A percentile compares a stretch with the other conserved stretches of the same genome.
These are phyloP conservation scores for Silybum marianum DNA, from an alignment of 129 eudicot species.

Conservation along the genomic window DNA sequence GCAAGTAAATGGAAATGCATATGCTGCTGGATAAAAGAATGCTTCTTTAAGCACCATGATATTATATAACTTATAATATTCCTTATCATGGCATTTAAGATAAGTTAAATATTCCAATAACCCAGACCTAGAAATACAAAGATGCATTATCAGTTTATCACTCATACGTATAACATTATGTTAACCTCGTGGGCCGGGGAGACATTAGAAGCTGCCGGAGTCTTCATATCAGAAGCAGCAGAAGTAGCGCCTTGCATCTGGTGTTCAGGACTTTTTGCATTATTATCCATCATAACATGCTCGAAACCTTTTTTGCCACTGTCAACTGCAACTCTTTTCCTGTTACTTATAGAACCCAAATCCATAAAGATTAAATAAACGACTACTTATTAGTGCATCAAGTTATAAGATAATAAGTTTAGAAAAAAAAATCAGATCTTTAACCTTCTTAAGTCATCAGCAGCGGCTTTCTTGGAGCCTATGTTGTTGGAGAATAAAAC, in stretches of 20 bases:
- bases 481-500: slow-evolving; percentile 64
- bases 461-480: slow-evolving; percentile 32
- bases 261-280: slow-evolving; percentile 48
- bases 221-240: slow-evolving; percentile 42
- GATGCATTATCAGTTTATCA: background rate
- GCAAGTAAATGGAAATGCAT: too few relatives aligned
- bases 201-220: slow-evolving; percentile 42
- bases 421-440: background rate
- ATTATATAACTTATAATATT: background rate
- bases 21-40: too few relatives aligned
- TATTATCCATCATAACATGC: slow-evolving; percentile 27
- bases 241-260: slow-evolving; percentile 45
- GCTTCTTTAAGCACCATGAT: background rate
- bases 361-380: background rate
- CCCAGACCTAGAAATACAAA: slow-evolving; percentile 6
- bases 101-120: background rate
- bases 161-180: slow-evolving; percentile 1
- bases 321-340: slow-evolving; percentile 50
- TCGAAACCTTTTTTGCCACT: slow-evolving; percentile 28
- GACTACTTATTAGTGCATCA: background rate
- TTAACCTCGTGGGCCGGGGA: slow-evolving; percentile 59
- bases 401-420: background rate
- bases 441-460: slow-evolving; percentile 57
- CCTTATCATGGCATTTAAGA: background rate
- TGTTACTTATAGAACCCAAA: slow-evolving; percentile 27